Evolutionary conservation across 2,329 filamentous ascomycete genomes (phyloP), one percentile per base, ranked within the genome.

Genomic region (Septoria linicola): DNA sequence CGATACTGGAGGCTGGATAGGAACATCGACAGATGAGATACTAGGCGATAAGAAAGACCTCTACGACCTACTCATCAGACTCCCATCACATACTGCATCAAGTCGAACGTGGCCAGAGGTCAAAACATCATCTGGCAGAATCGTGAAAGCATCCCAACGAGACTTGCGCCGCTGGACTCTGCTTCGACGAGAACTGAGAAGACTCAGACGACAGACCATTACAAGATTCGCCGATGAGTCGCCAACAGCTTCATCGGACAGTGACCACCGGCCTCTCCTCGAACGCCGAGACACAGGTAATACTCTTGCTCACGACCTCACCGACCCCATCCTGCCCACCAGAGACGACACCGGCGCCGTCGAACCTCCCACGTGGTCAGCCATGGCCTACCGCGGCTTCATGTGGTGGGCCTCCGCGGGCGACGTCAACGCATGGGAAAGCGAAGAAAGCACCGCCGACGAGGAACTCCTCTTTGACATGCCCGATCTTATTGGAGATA

Each of bases 1-100:
- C 65, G 68, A 64, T 57, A 65, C 58, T 23, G 55, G 52, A 1
- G 88, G 90, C 32, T 99, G 91, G 90, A 85, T 96, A 53, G 93
- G 92, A 10, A 96, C 91, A 70, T 96, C 92, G 2, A 97, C 92
- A 1, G 93, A 99, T 72, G 92, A 88, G 65, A 93, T 99, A 52
- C 79, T 99, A 11, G 84, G 83, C 40, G 87, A 89, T 70, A 97
- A 97, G 73, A 81, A 84, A 43, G 81, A 87, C 2, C 80, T 99
- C 2, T 97, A 90, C 77, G 93, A 99, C 67, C 79, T 96, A 62
- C 80, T 96, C 32, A 85, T 97, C 89, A 90, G 0, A 72, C 81
- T 3, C 43, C 20, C 42, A 63, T 20, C 45, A 55, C 57, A 21
- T 34, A 80, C 6, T 27, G 30, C 44, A 27, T 41, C 35, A 4